A percentile compares a stretch with the other conserved stretches of the same genome.
phyloP scores from a whole-genome alignment of 2,329 filamentous ascomycete genomes.

The Scedosporium minutisporum region DNA sequence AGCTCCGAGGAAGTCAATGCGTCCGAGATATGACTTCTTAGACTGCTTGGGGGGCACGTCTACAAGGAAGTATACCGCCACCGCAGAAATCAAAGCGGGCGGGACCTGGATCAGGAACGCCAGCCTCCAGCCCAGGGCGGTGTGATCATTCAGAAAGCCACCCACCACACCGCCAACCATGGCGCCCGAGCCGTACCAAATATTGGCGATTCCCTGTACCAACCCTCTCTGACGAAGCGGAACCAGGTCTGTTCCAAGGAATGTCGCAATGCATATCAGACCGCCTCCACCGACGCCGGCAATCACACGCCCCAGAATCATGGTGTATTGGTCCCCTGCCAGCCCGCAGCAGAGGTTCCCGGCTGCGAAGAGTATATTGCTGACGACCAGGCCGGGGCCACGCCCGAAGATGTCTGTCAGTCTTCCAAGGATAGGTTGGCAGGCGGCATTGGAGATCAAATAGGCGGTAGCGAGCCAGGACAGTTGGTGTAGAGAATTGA shows the following conservation, averaged over 20 bases:
- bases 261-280: slow-evolving; percentile 62
- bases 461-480: slow-evolving; percentile 87
- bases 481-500: slow-evolving; percentile 69
- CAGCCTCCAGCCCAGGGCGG: slow-evolving; percentile 29
- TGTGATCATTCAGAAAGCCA: slow-evolving; percentile 63
- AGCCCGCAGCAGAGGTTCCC: slow-evolving; percentile 79
- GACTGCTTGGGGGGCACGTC: slow-evolving; percentile 66
- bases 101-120: slow-evolving; percentile 45
- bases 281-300: slow-evolving; percentile 78
- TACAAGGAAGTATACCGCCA: slow-evolving; percentile 58
- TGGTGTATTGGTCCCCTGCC: slow-evolving; percentile 52
- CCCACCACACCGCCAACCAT: slow-evolving; percentile 78
- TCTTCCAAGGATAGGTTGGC: slow-evolving; percentile 74
- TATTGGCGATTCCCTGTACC: slow-evolving; percentile 75
- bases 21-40: slow-evolving; percentile 57
- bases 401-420: slow-evolving; percentile 84
- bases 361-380: slow-evolving; percentile 67
- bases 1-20: slow-evolving; percentile 74
- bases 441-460: slow-evolving; percentile 78
- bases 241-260: slow-evolving; percentile 61
- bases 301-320: slow-evolving; percentile 70
- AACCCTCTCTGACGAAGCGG: slow-evolving; percentile 67
- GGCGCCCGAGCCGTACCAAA: slow-evolving; percentile 70
- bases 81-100: slow-evolving; percentile 60
- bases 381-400: slow-evolving; percentile 66